A percentile compares a stretch with the other conserved stretches of the same genome.
These are phyloP conservation scores for Quercus suber DNA, from an alignment of 306 rosid genomes.

Conservation along the genomic window DNA sequence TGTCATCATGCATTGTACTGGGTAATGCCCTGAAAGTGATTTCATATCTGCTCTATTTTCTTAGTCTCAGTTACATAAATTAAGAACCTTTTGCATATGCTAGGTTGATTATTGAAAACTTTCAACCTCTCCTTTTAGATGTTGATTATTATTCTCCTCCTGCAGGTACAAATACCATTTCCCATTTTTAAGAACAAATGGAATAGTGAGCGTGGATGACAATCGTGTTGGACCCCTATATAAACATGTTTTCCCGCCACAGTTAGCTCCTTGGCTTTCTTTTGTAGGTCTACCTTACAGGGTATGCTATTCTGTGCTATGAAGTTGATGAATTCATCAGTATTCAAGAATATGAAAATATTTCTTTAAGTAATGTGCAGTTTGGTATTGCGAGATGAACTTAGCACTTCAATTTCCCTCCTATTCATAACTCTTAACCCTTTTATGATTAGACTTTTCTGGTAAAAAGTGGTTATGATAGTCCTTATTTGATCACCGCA, in stretches of 20 bases:
- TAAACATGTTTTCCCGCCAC: constrained; percentile 22
- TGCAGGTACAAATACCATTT: constrained; percentile 17
- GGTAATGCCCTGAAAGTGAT: constrained; percentile 3
- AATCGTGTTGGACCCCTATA: constrained; percentile 18
- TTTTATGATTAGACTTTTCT: neutral
- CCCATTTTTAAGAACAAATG: constrained; percentile 29
- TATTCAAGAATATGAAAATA: neutral
- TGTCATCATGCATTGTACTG: constrained; percentile 23
- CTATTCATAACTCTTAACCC: too few species aligned
- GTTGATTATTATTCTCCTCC: neutral
- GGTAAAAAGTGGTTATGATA: neutral
- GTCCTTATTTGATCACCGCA: neutral
- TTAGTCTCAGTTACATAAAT: too few species aligned
- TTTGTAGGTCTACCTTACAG: constrained; percentile 16
- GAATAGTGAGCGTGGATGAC: constrained; percentile 21
- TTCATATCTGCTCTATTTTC: neutral
- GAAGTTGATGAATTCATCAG: neutral
- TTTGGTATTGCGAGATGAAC: neutral
- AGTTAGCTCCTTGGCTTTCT: constrained; percentile 26
- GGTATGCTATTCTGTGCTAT: neutral
- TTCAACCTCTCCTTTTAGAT: neutral
- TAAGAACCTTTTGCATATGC: neutral
- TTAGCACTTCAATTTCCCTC: neutral
- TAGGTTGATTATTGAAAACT: neutral
- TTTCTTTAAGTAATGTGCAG: neutral